phyloP scores from a whole-genome alignment of 169 alveolate genomes.

The Eimeria sp. region DNA sequence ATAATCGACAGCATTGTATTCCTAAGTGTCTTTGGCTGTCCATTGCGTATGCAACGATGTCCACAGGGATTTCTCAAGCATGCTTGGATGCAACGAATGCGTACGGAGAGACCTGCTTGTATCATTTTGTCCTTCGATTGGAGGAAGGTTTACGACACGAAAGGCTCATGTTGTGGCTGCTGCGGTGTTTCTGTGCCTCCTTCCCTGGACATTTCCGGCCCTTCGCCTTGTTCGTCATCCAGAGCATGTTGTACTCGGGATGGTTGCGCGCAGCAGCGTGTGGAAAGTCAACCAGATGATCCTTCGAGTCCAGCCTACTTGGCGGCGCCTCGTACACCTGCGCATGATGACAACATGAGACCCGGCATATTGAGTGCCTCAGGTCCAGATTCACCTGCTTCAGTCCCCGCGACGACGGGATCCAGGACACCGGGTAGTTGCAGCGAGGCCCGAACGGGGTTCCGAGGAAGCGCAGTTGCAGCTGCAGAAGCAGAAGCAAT shows the following conservation, averaged over 20 bases:
- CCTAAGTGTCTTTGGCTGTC: neutral
- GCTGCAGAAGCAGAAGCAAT: conserved; percentile 79
- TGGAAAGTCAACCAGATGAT: neutral
- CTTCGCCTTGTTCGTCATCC: conserved; percentile 25
- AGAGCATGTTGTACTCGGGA: conserved; percentile 19
- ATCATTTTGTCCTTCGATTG: conserved; percentile 78
- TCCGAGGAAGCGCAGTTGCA: conserved; percentile 66
- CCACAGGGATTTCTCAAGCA: conserved; percentile 78
- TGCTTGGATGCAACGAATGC: conserved; percentile 78
- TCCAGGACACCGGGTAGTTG: conserved; percentile 40
- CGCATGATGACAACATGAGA: conserved; percentile 18
- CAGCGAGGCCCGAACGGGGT: conserved; percentile 12
- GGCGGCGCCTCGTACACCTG: conserved; percentile 3
- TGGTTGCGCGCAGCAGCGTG: conserved; percentile 3
- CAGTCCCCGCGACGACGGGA: conserved; percentile 48
- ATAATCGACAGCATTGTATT: neutral
- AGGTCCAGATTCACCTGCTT: conserved; percentile 16
- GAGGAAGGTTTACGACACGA: conserved; percentile 52
- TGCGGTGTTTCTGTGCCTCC: conserved; percentile 17
- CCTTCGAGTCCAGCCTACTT: neutral
- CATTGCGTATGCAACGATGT: neutral
- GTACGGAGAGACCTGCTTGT: conserved; percentile 73
- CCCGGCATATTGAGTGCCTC: neutral
- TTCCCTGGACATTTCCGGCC: neutral
- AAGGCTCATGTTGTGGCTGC: conserved; percentile 26